Percentiles rank a stretch among this genome's conserved stretches.
phyloP scores from a whole-genome alignment of 305 asterid genomes.

The Coffea humblotiana region DNA sequence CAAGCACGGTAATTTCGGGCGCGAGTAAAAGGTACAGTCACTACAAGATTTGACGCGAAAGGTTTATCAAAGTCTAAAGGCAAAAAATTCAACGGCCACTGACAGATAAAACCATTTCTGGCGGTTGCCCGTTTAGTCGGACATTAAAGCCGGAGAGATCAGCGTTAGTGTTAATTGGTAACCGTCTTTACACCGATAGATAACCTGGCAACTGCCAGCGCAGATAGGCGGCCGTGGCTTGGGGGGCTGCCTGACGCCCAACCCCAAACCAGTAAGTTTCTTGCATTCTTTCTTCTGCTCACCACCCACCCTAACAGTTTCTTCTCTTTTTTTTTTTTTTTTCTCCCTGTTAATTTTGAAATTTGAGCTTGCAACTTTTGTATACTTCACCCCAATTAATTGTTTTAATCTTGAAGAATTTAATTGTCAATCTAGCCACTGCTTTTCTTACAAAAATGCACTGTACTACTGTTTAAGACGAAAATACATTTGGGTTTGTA shows the following conservation, averaged over 20 bases:
- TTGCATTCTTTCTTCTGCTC: not conserved
- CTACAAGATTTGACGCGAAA: not conserved
- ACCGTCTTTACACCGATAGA: no score
- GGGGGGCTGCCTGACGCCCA: conserved; percentile 1
- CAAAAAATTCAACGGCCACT: not conserved
- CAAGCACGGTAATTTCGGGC: no score
- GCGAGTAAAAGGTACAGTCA: no score
- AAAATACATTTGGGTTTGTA: no score
- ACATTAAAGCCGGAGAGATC: not conserved
- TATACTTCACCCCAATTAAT: not conserved
- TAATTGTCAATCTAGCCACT: not conserved
- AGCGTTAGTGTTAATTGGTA: not conserved
- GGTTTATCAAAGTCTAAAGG: not conserved
- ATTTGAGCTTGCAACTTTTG: not conserved
- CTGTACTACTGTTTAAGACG: no score
- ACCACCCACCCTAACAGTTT: not conserved
- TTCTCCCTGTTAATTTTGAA: not conserved
- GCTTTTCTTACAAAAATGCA: not conserved
- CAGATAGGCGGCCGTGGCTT: conserved; percentile 22
- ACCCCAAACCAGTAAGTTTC: conserved; percentile 14
- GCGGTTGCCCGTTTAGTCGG: not conserved
- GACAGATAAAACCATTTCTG: not conserved
- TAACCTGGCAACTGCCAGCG: conserved; percentile 8
- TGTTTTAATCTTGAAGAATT: not conserved
- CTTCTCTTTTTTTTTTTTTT: not conserved